Evolutionary conservation across 2,329 filamentous ascomycete genomes (phyloP), one percentile per base, ranked within the genome.

Genomic region (Ophiocordyceps camponoti-floridani): DNA sequence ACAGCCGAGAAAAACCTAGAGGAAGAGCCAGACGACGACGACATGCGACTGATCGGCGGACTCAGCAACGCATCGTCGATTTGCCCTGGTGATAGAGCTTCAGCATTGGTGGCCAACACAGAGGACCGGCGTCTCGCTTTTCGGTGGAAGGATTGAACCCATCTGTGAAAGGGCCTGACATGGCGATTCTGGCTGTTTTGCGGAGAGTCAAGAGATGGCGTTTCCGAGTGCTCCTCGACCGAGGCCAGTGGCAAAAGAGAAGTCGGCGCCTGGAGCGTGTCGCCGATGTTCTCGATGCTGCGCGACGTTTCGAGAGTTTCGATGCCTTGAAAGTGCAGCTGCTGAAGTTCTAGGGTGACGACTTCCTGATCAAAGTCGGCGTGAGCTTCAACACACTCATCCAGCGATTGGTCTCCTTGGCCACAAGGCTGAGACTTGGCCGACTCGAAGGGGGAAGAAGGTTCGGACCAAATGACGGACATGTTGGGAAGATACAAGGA

Each of bases 1-100:
- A 93, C 73, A 14, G 77, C 81, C n/a, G 79, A 77, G 37, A 95
- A 76, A 55, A 88, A 87, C 2, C 75, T 82, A 47, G 84, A 77
- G 0, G 87, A 93, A 7, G 83, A 85, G 1, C 73, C 72, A 12
- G 84, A 84, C 2, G 81, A 82, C 8, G 75, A 77, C 45, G 47
- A 47, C 38, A 46, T 42, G 2, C 37, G 41, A 31, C 43, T 44
- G n/a, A 40, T 48, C 42, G 47, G 46, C 13, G 31, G 12, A 26
- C 27, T 19, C 13, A 46, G 41, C 30, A 43, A 43, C 14, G 12
- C 28, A 12, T 10, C 4, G 11, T 19, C 16, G 2, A 14, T 12
- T 12, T 30, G 4, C 28, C 28, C 28, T 30, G 9, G 28, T 10
- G 28, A 30, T 12, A 30, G 28, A 30, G 28, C 9, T 30, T 30